Percentiles rank a stretch among this genome's conserved stretches.
Evolutionary conservation across 1,284 basidiomycete species (phyloP).

Genomic region (Golubevia pallescens): DNA sequence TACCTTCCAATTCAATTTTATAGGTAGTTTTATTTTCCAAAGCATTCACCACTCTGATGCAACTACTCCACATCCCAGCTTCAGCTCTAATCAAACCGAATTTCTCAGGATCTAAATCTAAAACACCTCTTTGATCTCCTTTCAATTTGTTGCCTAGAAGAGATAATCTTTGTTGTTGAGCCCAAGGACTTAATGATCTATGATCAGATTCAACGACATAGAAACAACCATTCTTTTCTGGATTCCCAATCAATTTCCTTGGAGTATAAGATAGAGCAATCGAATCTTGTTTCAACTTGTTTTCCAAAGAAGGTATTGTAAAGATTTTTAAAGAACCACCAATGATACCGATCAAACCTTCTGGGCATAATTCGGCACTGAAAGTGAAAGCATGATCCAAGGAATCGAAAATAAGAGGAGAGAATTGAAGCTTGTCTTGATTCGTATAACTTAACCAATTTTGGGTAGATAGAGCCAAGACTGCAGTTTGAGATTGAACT

Average conservation of each 20-base stretch:
- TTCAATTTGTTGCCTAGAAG: background rate
- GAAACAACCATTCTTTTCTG: background rate
- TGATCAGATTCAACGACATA: slow-evolving; percentile 3
- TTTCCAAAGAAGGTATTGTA: background rate
- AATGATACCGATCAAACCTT: slow-evolving; percentile 3
- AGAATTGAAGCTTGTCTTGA: background rate
- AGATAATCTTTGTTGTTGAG: background rate
- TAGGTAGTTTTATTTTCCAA: background rate
- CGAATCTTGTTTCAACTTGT: slow-evolving; percentile 1
- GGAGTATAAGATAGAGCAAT: slow-evolving; percentile 1
- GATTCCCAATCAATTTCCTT: background rate
- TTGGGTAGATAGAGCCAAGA: slow-evolving; percentile 1
- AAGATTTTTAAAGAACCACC: background rate
- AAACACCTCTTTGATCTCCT: background rate
- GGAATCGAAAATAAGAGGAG: slow-evolving; percentile 3
- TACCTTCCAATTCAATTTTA: slow-evolving; percentile 1
- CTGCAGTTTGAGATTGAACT: slow-evolving; percentile 4
- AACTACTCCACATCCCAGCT: slow-evolving; percentile 1
- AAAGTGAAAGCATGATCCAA: slow-evolving; percentile 2
- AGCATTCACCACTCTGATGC: background rate
- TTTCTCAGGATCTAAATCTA: background rate
- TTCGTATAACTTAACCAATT: slow-evolving; percentile 4
- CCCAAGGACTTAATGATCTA: background rate
- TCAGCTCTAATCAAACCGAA: slow-evolving; percentile 5
- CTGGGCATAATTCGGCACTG: slow-evolving; percentile 5